Conservation (phyloP, 2,329 filamentous ascomycete genomes). For the Fusarium mundagurra region DNA sequence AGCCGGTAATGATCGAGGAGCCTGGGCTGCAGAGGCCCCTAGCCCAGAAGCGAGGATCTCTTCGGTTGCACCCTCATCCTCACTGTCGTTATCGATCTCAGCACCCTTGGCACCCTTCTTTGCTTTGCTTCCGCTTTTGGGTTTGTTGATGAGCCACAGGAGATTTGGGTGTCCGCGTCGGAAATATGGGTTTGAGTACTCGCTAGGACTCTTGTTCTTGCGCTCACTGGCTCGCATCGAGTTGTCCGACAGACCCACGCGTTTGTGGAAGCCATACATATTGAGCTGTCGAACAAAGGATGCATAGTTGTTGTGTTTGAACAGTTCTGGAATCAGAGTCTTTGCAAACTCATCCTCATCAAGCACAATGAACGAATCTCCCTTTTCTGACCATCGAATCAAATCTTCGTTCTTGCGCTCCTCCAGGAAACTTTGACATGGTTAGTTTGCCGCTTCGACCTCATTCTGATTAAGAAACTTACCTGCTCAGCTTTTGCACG, state of each 20-base stretch:
- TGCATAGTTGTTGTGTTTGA: slow-evolving; percentile 99
- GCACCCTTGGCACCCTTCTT: slow-evolving; percentile 69
- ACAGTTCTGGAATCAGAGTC: slow-evolving; percentile 93
- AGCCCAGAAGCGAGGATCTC: slow-evolving; percentile 47
- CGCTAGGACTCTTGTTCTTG: slow-evolving; percentile 97
- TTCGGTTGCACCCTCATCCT: slow-evolving; percentile 58
- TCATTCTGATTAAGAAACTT: slow-evolving; percentile 45
- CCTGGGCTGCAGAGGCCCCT: slow-evolving; percentile 29
- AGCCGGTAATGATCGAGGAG: slow-evolving; percentile 51
- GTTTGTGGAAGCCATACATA: slow-evolving; percentile 99
- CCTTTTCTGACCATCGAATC: slow-evolving; percentile 96
- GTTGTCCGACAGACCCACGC: slow-evolving; percentile 91
- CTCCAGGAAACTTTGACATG: slow-evolving; percentile 81
- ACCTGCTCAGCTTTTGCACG: slow-evolving; percentile 98
- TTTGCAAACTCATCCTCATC: slow-evolving; percentile 99
- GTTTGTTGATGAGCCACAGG: slow-evolving; percentile 96
- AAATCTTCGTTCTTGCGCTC: slow-evolving; percentile 92
- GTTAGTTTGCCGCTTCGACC: slow-evolving; percentile 33
- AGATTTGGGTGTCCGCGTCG: slow-evolving; percentile 91
- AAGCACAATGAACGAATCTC: slow-evolving; percentile 94
- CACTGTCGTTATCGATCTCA: slow-evolving; percentile 78
- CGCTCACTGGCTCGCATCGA: slow-evolving; percentile 97
- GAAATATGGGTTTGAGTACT: slow-evolving; percentile 98
- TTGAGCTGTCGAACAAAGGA: slow-evolving; percentile 96
- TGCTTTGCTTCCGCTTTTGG: slow-evolving; percentile 75